A percentile compares a stretch with the other conserved stretches of the same genome.
Conservation (phyloP, 2,329 filamentous ascomycete genomes). For the Pyrenochaeta sp. region DNA sequence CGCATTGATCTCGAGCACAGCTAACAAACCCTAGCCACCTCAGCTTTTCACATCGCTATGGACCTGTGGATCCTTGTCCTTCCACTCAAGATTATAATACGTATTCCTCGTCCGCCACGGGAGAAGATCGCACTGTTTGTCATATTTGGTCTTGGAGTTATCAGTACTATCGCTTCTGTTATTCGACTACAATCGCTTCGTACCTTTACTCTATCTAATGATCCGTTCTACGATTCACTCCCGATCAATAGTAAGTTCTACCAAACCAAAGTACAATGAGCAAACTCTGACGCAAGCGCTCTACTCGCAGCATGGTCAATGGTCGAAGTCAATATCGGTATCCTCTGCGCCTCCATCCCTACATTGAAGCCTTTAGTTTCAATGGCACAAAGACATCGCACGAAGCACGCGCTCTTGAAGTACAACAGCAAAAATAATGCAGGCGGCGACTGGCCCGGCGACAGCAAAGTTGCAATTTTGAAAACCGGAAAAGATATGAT, state of each 20-base stretch:
- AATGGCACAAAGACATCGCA: slow-evolving; percentile 24
- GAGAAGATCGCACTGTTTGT: slow-evolving; percentile 85
- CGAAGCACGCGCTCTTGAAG: slow-evolving; percentile 16
- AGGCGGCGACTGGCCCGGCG: slow-evolving; percentile 2
- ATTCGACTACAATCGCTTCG: slow-evolving; percentile 57
- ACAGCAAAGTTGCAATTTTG: slow-evolving; percentile 9
- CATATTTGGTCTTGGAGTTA: slow-evolving; percentile 83
- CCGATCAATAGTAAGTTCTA: slow-evolving; percentile 80
- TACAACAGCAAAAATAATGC: slow-evolving; percentile 2
- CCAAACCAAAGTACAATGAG: no score
- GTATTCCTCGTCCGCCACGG: slow-evolving; percentile 78
- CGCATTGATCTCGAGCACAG: not conserved
- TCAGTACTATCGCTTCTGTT: slow-evolving; percentile 86
- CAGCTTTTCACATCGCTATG: slow-evolving; percentile 87
- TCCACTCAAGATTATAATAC: slow-evolving; percentile 83
- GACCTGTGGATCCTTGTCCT: slow-evolving; percentile 84
- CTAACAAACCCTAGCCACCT: slow-evolving; percentile 24
- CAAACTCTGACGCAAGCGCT: no score
- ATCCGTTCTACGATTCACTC: slow-evolving; percentile 73
- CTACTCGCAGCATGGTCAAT: slow-evolving; percentile 96
- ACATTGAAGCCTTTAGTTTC: slow-evolving; percentile 77
- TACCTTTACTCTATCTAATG: slow-evolving; percentile 48
- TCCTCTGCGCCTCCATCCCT: slow-evolving; percentile 86
- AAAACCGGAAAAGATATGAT: slow-evolving; percentile 19
- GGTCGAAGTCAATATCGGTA: slow-evolving; percentile 88